Evolutionary conservation across 768 basidiomycete species (phyloP), one percentile per base, ranked within the genome.

Genomic region (Calocera viscosa): DNA sequence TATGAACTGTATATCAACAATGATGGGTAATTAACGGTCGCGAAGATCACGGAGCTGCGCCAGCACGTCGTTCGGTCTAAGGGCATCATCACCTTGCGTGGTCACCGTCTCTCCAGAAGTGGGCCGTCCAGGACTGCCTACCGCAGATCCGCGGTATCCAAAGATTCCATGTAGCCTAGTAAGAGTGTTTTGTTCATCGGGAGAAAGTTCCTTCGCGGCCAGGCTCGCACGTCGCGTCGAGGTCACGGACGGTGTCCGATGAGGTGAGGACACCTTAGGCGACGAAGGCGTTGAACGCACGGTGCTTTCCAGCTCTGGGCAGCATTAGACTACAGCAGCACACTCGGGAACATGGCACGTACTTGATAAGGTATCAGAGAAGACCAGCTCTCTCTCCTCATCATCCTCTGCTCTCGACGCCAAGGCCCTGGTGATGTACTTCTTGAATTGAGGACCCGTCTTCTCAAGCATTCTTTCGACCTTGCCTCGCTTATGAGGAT

Each of bases 391-490:
- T 71, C 90, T 79, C 40, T 71, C 70, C 35, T 88, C 82, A 71
- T 94, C 91, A 72, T 93, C 90, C 11, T 88, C 86, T n/a, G 90
- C 90, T 66, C 91, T 82, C 73, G 85, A 93, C 0, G 91, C 91
- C 26, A 94, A 77, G 1, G 93, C 92, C 49, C 92, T 84, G 35
- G 85, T 89, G 71, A 94, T 91, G 73, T 95, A 95, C 73, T 93
- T 93, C 64, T 90, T 84, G 80, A 94, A 95, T 7, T 90, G 90
- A 22, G 89, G 83, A 1, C 92, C 92, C 0, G 93, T 94, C 0
- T 89, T 86, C 72, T 93, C 90, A 24, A 94, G 81, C 79, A 93
- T 82, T 74, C 91, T 91, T 72, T 94, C 92, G 24, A 94, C 91
- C 43, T 85, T 84, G 1, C 85, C 78, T 72, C 84, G 83, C 74